Percentiles rank a stretch among this genome's conserved stretches.
These are phyloP conservation scores for Globisporangium camurandrum DNA, from an alignment of 352 stramenopile genomes.

Conservation along the genomic window DNA sequence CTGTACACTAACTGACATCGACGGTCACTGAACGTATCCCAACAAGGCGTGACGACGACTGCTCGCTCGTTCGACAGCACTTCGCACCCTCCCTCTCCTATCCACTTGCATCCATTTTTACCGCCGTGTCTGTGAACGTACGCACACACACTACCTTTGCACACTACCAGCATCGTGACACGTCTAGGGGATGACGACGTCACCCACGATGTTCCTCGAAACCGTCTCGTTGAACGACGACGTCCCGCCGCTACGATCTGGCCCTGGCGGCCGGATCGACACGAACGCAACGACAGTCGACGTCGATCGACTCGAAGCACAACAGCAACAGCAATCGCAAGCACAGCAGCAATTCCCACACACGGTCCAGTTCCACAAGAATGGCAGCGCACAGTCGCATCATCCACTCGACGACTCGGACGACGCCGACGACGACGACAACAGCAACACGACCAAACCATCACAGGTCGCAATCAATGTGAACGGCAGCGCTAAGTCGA, in stretches of 20 bases:
- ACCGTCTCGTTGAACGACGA: slow-evolving; percentile 77
- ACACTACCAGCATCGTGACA: not conserved
- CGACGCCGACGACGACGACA: slow-evolving; percentile 16
- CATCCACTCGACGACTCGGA: slow-evolving; percentile 17
- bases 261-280: slow-evolving; percentile 6
- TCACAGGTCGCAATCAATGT: slow-evolving; percentile 35
- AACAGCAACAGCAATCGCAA: slow-evolving; percentile 24
- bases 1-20: too few relatives aligned
- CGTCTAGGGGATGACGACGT: slow-evolving; percentile 13
- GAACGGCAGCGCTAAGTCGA: slow-evolving; percentile 14
- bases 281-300: too few relatives aligned
- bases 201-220: slow-evolving; percentile 47
- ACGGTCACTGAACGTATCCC: too few relatives aligned
- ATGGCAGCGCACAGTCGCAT: slow-evolving; percentile 13
- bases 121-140: not conserved
- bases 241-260: slow-evolving; percentile 5
- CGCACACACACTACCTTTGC: not conserved
- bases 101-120: not conserved
- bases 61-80: too few relatives aligned
- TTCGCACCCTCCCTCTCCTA: too few relatives aligned
- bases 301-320: slow-evolving; percentile 13
- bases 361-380: slow-evolving; percentile 16
- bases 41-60: too few relatives aligned
- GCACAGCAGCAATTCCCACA: slow-evolving; percentile 41
- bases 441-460: slow-evolving; percentile 5